A percentile compares a stretch with the other conserved stretches of the same genome.
Evolutionary conservation across 2,329 filamentous ascomycete species (phyloP).

Genomic region (Verticillium longisporum): DNA sequence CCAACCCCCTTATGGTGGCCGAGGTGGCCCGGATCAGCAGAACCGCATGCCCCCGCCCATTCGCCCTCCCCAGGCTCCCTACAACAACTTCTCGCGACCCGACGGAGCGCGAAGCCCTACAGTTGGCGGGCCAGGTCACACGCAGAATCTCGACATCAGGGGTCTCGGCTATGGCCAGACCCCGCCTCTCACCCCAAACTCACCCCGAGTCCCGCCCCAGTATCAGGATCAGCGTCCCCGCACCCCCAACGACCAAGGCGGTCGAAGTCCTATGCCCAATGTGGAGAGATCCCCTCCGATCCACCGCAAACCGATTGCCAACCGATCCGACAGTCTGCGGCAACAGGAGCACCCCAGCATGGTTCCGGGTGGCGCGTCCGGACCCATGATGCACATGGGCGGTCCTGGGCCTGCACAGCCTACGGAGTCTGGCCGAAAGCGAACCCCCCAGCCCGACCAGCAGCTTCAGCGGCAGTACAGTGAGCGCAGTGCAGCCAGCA

Average conservation of each 20-base stretch:
- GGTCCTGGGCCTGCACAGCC: conserved; percentile 40
- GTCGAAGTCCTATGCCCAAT: background rate
- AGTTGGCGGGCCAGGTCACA: conserved; percentile 5
- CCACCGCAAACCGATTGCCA: conserved; percentile 44
- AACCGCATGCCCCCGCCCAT: background rate
- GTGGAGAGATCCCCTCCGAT: conserved; percentile 36
- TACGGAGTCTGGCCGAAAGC: conserved; percentile 15
- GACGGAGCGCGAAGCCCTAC: conserved; percentile 11
- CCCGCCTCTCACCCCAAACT: conserved; percentile 14
- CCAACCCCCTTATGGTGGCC: conserved; percentile 15
- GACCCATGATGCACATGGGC: conserved; percentile 37
- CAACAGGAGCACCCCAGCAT: conserved; percentile 5
- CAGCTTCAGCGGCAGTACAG: conserved; percentile 28
- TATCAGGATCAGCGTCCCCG: conserved; percentile 1
- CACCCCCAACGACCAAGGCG: background rate
- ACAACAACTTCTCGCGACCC: conserved; percentile 10
- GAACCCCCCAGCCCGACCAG: conserved; percentile 12
- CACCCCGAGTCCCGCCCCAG: conserved; percentile 4
- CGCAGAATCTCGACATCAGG: conserved; percentile 11
- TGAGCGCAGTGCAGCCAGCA: conserved; percentile 32
- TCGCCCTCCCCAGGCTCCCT: conserved; percentile 13
- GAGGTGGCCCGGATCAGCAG: background rate
- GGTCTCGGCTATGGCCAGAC: conserved; percentile 19
- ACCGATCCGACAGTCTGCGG: conserved; percentile 23
- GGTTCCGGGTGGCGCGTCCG: conserved; percentile 1